A percentile compares a stretch with the other conserved stretches of the same genome.
Conservation (phyloP, 164 flowering plant species). For the Umbellularia californica region DNA sequence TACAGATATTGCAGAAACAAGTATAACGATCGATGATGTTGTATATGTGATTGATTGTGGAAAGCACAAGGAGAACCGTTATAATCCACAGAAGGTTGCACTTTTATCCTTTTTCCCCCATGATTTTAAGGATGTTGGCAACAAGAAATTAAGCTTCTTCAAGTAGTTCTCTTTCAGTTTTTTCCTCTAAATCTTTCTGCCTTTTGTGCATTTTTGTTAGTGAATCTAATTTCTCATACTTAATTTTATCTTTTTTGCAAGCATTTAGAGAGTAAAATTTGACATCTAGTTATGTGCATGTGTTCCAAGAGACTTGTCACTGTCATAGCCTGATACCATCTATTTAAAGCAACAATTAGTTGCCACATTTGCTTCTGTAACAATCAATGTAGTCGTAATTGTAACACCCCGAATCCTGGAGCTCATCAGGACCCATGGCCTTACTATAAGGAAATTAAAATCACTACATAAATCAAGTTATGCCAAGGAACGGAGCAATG, state of each 20-base stretch:
- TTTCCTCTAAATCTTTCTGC: neutral
- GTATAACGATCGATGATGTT: constrained; percentile 93
- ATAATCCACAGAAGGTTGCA: constrained; percentile 79
- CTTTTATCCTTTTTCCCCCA: constrained; percentile 4
- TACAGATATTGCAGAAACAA: constrained; percentile 94
- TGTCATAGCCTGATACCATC: too few relatives aligned
- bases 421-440: too few relatives aligned
- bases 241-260: too few relatives aligned
- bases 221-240: neutral
- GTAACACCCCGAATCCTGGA: too few relatives aligned
- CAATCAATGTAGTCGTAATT: neutral
- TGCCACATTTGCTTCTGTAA: neutral
- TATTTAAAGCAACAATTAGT: too few relatives aligned
- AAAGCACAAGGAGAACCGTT: constrained; percentile 90
- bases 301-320: too few relatives aligned
- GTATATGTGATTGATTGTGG: constrained; percentile 91
- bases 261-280: too few relatives aligned
- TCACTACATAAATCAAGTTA: too few relatives aligned
- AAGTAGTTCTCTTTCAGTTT: neutral
- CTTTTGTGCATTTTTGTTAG: neutral
- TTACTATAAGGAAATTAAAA: too few relatives aligned
- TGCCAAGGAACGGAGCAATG: too few relatives aligned
- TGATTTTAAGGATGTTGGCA: neutral
- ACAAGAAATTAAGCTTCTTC: neutral
- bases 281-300: too few relatives aligned